Percentiles rank a stretch among this genome's conserved stretches.
These are phyloP conservation scores for Kwoniella shivajii DNA, from an alignment of 1,284 basidiomycete genomes.

Conservation along the genomic window DNA sequence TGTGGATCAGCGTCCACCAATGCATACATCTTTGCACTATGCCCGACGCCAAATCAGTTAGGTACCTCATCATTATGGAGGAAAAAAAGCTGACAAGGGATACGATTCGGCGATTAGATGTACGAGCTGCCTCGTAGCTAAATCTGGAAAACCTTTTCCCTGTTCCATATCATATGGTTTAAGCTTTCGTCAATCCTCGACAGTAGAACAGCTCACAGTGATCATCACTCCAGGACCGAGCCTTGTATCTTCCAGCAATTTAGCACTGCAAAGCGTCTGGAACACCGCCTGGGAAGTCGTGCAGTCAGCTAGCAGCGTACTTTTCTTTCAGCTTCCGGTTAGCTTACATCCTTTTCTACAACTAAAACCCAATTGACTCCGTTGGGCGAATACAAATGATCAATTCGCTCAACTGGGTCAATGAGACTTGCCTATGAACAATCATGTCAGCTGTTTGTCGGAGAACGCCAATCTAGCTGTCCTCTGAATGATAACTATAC, in stretches of 20 bases:
- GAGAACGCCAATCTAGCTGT: too few species aligned
- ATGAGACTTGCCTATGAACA: slow-evolving; percentile 67
- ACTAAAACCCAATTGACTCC: slow-evolving; percentile 74
- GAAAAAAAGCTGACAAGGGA: slow-evolving; percentile 57
- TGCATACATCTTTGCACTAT: slow-evolving; percentile 69
- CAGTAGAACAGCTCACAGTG: slow-evolving; percentile 52
- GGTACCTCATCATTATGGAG: not conserved
- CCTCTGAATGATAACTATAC: slow-evolving; percentile 2
- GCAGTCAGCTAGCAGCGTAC: not conserved
- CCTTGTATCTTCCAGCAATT: slow-evolving; percentile 58
- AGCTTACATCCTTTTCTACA: slow-evolving; percentile 83
- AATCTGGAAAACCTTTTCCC: slow-evolving; percentile 94
- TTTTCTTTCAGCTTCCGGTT: not conserved
- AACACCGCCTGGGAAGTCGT: slow-evolving; percentile 71
- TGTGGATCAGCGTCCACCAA: slow-evolving; percentile 89
- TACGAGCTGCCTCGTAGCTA: slow-evolving; percentile 80
- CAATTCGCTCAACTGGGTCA: slow-evolving; percentile 71
- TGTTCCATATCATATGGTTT: slow-evolving; percentile 58
- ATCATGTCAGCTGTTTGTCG: not conserved
- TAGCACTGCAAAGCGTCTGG: slow-evolving; percentile 69
- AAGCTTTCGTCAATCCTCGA: not conserved
- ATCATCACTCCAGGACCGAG: slow-evolving; percentile 41
- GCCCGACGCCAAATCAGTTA: not conserved
- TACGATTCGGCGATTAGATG: slow-evolving; percentile 68
- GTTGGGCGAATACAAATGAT: slow-evolving; percentile 60